These are phyloP conservation scores for Eucalyptus guilfoylei DNA, from an alignment of 345 rosid species.

Conservation along the genomic window DNA sequence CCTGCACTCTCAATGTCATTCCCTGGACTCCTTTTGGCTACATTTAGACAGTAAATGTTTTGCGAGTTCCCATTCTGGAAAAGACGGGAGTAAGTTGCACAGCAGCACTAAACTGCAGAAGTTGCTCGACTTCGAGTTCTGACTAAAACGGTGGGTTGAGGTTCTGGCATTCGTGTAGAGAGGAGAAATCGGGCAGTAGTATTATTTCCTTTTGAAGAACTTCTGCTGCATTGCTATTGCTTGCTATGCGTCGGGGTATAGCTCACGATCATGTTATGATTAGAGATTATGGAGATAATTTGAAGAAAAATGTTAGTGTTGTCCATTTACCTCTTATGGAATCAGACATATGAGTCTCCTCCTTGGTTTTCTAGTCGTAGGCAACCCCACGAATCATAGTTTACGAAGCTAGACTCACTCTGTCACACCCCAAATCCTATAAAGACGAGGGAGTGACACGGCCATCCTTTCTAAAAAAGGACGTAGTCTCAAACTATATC, in stretches of 20 bases:
- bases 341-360: too few species aligned
- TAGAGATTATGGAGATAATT: too few species aligned
- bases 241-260: not conserved
- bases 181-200: not conserved
- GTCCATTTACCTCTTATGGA: too few species aligned
- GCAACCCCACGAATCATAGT: too few species aligned
- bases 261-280: not conserved
- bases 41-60: not conserved
- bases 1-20: not conserved
- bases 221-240: not conserved
- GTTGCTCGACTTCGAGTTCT: not conserved
- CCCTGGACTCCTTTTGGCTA: not conserved
- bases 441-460: too few species aligned
- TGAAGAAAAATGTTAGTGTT: too few species aligned
- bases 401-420: too few species aligned
- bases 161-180: not conserved
- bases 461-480: too few species aligned
- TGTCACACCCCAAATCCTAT: too few species aligned
- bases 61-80: not conserved
- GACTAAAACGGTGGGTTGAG: not conserved
- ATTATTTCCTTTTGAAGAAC: not conserved
- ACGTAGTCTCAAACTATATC: too few species aligned
- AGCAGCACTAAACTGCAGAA: not conserved
- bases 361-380: too few species aligned
- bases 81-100: not conserved